phyloP scores from a whole-genome alignment of 768 basidiomycete genomes.

The Pilatotrama ljubarskyi region DNA sequence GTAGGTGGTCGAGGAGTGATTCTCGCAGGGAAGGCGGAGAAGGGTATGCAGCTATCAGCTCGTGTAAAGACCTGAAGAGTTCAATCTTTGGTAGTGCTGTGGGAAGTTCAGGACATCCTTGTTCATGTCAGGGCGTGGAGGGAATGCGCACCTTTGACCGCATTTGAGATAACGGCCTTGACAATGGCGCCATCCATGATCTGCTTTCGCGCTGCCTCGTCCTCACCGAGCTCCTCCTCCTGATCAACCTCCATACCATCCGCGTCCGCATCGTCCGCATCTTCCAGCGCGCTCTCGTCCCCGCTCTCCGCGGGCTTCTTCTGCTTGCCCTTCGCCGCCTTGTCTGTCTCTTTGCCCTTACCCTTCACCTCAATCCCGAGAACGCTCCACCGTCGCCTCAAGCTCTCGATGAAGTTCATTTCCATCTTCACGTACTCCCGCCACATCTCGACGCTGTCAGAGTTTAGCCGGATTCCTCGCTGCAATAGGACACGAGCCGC shows the following conservation, averaged over 20 bases:
- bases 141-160: constrained; percentile 60
- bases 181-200: constrained; percentile 83
- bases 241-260: constrained; percentile 26
- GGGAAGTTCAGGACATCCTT: constrained; percentile 16
- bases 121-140: constrained; percentile 4
- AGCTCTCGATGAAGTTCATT: constrained; percentile 77
- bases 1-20: constrained; percentile 44
- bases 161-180: constrained; percentile 71
- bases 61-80: constrained; percentile 44
- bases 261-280: constrained; percentile 15
- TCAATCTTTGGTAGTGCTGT: constrained; percentile 42
- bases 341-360: constrained; percentile 18
- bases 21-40: constrained; percentile 40
- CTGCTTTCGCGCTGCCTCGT: constrained; percentile 57
- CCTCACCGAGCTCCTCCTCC: constrained; percentile 44
- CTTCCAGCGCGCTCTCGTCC: constrained; percentile 2
- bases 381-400: constrained; percentile 77
- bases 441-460: constrained; percentile 78
- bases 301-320: constrained; percentile 24
- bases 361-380: constrained; percentile 56
- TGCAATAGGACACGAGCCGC: constrained; percentile 82
- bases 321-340: constrained; percentile 34
- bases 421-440: constrained; percentile 91
- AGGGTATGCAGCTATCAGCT: constrained; percentile 45
- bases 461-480: constrained; percentile 79